These are phyloP conservation scores for Lantana camara DNA, from an alignment of 257 asterid species.

Conservation along the genomic window DNA sequence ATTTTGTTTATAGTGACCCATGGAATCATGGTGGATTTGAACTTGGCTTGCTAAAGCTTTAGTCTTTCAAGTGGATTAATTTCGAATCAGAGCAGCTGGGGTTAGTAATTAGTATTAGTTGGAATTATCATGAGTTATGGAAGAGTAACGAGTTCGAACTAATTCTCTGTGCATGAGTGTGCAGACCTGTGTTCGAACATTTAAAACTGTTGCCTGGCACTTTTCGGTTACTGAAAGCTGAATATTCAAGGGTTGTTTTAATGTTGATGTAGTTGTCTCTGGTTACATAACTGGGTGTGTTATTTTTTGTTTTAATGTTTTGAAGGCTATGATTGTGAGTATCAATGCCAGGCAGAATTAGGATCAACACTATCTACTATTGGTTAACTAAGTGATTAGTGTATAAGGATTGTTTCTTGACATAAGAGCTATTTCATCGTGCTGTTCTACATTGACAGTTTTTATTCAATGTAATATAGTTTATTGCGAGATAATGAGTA, in stretches of 20 bases:
- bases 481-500: too few relatives aligned
- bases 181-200: not conserved
- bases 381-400: too few relatives aligned
- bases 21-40: conserved; percentile 9
- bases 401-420: too few relatives aligned
- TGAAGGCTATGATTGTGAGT: not conserved
- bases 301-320: not conserved
- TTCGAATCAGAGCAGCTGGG: not conserved
- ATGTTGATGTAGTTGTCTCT: conserved; percentile 2
- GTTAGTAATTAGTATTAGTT: not conserved
- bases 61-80: conserved; percentile 4
- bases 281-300: not conserved
- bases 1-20: conserved; percentile 8
- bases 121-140: not conserved
- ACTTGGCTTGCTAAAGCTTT: conserved; percentile 2
- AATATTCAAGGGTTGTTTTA: not conserved
- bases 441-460: too few relatives aligned
- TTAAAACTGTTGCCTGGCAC: not conserved
- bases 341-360: not conserved
- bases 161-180: not conserved
- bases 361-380: too few relatives aligned
- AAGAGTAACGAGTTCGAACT: not conserved
- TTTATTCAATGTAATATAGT: too few relatives aligned
- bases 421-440: too few relatives aligned
- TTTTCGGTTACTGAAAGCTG: conserved; percentile 8